These are phyloP conservation scores for Tricholoma sp. DNA, from an alignment of 768 basidiomycete genomes.

Conservation along the genomic window DNA sequence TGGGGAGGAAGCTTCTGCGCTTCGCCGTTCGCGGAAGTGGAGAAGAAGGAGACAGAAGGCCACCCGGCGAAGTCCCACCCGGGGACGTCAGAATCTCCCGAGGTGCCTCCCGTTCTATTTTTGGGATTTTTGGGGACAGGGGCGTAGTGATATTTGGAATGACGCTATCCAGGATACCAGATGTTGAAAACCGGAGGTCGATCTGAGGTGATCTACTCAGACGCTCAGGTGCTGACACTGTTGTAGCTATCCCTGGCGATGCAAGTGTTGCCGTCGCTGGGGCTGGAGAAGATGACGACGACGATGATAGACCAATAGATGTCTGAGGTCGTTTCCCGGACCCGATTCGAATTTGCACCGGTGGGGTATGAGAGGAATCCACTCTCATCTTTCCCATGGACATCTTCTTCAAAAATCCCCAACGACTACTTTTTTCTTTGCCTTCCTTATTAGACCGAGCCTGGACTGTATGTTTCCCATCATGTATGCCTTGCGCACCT, in stretches of 20 bases:
- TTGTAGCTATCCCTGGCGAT: conserved; percentile 18
- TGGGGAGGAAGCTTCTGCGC: conserved; percentile 85
- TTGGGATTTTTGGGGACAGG: conserved; percentile 18
- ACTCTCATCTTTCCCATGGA: conserved; percentile 88
- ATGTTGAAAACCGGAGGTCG: conserved; percentile 68
- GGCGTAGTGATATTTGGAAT: conserved; percentile 26
- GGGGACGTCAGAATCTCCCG: conserved; percentile 22
- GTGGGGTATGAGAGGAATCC: conserved; percentile 45
- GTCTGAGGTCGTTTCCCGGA: conserved; percentile 25
- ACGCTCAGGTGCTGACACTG: conserved; percentile 25
- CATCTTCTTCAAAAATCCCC: conserved; percentile 99
- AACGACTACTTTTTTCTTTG: conserved; percentile 69
- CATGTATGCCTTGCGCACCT: conserved; percentile 12
- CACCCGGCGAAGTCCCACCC: conserved; percentile 21
- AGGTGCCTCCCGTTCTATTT: conserved; percentile 21
- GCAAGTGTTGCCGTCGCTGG: conserved; percentile 10
- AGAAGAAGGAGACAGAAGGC: conserved; percentile 38
- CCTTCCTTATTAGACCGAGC: conserved; percentile 26
- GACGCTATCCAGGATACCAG: conserved; percentile 54
- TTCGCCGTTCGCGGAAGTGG: conserved; percentile 52
- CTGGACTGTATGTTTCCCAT: conserved; percentile 17
- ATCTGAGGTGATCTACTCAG: conserved; percentile 52
- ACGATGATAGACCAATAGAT: conserved; percentile 18
- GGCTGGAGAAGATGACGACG: conserved; percentile 15
- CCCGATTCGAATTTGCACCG: conserved; percentile 26